Percentiles rank a stretch among this genome's conserved stretches.
Conservation (phyloP, 352 stramenopile species). For the Detonula confervacea region DNA sequence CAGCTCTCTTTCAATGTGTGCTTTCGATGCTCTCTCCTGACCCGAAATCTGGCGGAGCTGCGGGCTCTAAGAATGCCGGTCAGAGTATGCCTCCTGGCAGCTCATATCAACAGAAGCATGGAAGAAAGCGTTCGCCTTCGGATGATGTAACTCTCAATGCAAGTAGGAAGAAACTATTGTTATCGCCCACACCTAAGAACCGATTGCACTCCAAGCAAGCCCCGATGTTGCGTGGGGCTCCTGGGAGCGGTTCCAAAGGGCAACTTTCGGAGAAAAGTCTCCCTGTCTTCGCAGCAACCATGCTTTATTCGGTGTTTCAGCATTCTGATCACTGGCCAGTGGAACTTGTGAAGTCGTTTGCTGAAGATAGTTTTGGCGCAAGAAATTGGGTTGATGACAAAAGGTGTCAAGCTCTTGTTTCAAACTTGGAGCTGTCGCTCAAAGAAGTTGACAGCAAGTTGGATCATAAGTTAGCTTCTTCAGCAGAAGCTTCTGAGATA, state of each 20-base stretch:
- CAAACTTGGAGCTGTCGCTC: constrained; percentile 64
- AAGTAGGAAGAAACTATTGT: constrained; percentile 23
- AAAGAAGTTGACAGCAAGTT: constrained; percentile 14
- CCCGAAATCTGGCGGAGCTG: background rate
- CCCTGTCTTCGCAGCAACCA: constrained; percentile 59
- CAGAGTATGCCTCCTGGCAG: background rate
- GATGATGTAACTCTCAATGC: constrained; percentile 24
- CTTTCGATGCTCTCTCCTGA: constrained; percentile 33
- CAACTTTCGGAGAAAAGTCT: constrained; percentile 19
- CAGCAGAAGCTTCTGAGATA: constrained; percentile 39
- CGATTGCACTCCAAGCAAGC: constrained; percentile 11
- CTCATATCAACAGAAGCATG: constrained; percentile 13
- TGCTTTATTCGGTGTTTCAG: constrained; percentile 66
- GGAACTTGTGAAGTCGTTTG: constrained; percentile 66
- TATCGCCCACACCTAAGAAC: constrained; percentile 23
- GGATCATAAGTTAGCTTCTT: constrained; percentile 7
- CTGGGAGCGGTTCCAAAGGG: background rate
- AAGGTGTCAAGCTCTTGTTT: constrained; percentile 57
- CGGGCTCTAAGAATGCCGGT: background rate
- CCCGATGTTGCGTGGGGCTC: background rate
- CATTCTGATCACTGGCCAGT: constrained; percentile 77
- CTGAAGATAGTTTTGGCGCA: constrained; percentile 74
- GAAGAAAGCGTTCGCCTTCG: constrained; percentile 47
- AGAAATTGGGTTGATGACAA: constrained; percentile 75
- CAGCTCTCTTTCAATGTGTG: constrained; percentile 22